Percentiles rank a stretch among this genome's conserved stretches.
These are phyloP conservation scores for Boletus eberwhitei DNA, from an alignment of 768 basidiomycete species.

Conservation along the genomic window DNA sequence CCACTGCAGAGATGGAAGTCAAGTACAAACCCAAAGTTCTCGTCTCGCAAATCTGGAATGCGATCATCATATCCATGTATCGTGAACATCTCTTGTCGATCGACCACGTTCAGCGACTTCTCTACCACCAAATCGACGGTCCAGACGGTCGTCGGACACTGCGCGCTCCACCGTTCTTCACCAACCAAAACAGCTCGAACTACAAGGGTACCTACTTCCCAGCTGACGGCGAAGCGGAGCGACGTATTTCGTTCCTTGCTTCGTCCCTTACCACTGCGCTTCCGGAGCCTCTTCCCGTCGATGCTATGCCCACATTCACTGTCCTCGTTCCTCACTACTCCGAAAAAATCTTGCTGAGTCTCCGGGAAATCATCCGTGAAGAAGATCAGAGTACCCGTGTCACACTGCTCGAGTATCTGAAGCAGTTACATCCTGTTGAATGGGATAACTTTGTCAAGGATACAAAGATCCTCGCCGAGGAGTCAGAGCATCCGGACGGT, in stretches of 20 bases:
- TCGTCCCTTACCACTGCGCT: conserved; percentile 94
- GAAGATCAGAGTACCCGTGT: conserved; percentile 97
- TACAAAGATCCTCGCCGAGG: conserved; percentile 97
- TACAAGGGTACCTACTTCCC: conserved; percentile 90
- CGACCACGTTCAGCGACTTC: conserved; percentile 94
- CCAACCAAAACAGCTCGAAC: conserved; percentile 74
- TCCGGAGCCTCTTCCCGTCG: conserved; percentile 92
- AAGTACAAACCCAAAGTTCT: conserved; percentile 99
- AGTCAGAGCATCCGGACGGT: conserved; percentile 61
- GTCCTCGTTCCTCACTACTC: conserved; percentile 99
- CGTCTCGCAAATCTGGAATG: conserved; percentile 99
- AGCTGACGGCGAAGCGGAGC: conserved; percentile 88
- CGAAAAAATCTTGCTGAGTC: conserved; percentile 94
- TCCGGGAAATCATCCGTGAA: conserved; percentile 97
- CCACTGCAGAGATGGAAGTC: conserved; percentile 97
- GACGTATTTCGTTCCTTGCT: conserved; percentile 98
- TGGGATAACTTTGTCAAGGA: conserved; percentile 99
- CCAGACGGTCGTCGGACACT: conserved; percentile 87
- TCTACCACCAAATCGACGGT: conserved; percentile 95
- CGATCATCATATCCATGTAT: conserved; percentile 99
- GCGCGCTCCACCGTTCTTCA: conserved; percentile 97
- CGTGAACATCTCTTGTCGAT: conserved; percentile 97
- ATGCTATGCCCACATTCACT: conserved; percentile 99
- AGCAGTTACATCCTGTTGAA: conserved; percentile 96
- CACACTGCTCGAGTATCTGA: conserved; percentile 94